phyloP scores from a whole-genome alignment of 345 rosid genomes.

The Rhodomyrtus tomentosa region DNA sequence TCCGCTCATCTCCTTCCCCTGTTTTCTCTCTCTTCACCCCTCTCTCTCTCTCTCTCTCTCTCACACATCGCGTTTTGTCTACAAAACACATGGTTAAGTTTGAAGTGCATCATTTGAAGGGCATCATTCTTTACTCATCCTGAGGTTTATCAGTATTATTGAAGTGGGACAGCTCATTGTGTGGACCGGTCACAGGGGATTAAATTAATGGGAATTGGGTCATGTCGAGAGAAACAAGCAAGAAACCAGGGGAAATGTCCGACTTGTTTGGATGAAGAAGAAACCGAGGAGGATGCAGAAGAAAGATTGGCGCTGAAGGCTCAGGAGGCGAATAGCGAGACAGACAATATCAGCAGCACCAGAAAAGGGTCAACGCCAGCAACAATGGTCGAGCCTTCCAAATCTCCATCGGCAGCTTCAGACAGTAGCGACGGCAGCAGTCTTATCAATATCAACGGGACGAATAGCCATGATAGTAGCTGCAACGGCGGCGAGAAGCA shows the following conservation, averaged over 20 bases:
- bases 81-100: too few relatives aligned
- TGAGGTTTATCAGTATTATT: background rate
- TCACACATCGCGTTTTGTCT: too few relatives aligned
- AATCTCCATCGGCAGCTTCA: background rate
- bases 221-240: background rate
- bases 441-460: background rate
- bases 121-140: too few relatives aligned
- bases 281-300: background rate
- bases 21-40: background rate
- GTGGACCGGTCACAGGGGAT: background rate
- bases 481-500: background rate
- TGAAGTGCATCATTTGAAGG: too few relatives aligned
- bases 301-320: background rate
- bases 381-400: background rate
- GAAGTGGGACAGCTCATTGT: background rate
- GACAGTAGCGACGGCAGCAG: background rate
- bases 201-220: background rate
- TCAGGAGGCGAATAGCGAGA: background rate
- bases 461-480: background rate
- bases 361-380: background rate
- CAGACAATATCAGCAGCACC: background rate
- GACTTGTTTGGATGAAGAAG: background rate
- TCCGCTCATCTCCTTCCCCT: background rate
- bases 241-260: background rate
- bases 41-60: background rate